These are phyloP conservation scores for Avena insularis DNA, from an alignment of 176 grass and related monocot genomes.

Conservation along the genomic window DNA sequence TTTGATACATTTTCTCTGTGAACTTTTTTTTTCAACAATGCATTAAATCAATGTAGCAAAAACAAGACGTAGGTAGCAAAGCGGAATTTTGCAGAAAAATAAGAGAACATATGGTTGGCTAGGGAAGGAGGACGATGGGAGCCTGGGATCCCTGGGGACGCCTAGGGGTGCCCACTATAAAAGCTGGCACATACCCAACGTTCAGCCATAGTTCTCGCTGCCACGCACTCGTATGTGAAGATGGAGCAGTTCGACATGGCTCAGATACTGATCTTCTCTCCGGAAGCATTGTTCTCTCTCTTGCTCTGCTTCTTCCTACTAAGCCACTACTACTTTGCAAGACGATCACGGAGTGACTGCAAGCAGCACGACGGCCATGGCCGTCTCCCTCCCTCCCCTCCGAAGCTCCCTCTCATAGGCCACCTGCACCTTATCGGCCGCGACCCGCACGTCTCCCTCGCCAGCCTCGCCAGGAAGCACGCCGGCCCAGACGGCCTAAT, in stretches of 20 bases:
- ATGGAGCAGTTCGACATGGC: background rate
- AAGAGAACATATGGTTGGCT: too few species aligned
- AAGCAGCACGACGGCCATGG: background rate
- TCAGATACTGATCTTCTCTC: background rate
- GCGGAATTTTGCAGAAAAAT: too few species aligned
- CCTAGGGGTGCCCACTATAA: background rate
- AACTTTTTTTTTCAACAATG: too few species aligned
- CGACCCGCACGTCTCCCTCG: slow-evolving; percentile 48
- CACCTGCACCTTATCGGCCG: background rate
- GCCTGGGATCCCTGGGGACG: too few species aligned
- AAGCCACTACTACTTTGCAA: background rate
- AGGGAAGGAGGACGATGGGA: too few species aligned
- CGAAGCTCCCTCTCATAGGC: background rate
- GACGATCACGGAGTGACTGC: background rate
- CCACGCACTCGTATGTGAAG: background rate
- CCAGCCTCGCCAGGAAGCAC: slow-evolving; percentile 27
- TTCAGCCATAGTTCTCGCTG: background rate
- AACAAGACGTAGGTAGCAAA: too few species aligned
- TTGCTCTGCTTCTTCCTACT: background rate
- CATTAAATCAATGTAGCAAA: too few species aligned
- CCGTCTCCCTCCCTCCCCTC: background rate
- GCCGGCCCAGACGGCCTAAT: slow-evolving; percentile 31
- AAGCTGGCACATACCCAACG: background rate
- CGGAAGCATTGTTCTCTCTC: background rate
- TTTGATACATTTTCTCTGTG: too few species aligned